A percentile compares a stretch with the other conserved stretches of the same genome.
phyloP scores from a whole-genome alignment of 768 basidiomycete genomes.

The Pholiota microspora region DNA sequence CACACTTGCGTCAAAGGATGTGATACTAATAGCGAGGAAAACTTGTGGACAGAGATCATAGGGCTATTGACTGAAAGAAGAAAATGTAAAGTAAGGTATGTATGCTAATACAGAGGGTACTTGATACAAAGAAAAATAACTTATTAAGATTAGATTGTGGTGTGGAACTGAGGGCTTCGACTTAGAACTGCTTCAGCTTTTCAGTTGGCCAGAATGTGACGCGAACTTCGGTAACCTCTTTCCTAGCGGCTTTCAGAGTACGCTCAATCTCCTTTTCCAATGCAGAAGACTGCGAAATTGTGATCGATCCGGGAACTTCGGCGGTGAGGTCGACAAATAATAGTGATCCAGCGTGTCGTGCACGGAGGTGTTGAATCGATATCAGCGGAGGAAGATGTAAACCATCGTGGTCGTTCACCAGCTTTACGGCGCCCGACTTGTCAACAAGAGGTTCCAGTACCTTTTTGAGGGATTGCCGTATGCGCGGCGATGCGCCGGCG shows the following conservation, averaged over 20 bases:
- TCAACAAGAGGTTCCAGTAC: slow-evolving; percentile 55
- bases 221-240: slow-evolving; percentile 71
- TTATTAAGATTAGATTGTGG: slow-evolving; percentile 9
- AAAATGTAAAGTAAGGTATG: background rate
- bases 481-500: slow-evolving; percentile 64
- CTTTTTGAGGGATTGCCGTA: slow-evolving; percentile 49
- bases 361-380: slow-evolving; percentile 48
- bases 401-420: slow-evolving; percentile 9
- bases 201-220: slow-evolving; percentile 48
- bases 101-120: slow-evolving; percentile 2
- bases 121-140: slow-evolving; percentile 14
- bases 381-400: slow-evolving; percentile 13
- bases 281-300: slow-evolving; percentile 52
- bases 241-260: slow-evolving; percentile 53
- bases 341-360: slow-evolving; percentile 75
- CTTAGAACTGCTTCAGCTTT: slow-evolving; percentile 1
- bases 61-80: background rate
- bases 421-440: slow-evolving; percentile 18
- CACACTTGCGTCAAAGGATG: background rate
- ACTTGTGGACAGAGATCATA: background rate
- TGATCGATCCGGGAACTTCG: slow-evolving; percentile 58
- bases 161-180: background rate
- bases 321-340: slow-evolving; percentile 83
- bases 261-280: slow-evolving; percentile 63
- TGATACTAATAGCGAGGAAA: background rate